Conservation (phyloP, 2,329 filamentous ascomycete genomes). For the Chaetothyriales sp. region DNA sequence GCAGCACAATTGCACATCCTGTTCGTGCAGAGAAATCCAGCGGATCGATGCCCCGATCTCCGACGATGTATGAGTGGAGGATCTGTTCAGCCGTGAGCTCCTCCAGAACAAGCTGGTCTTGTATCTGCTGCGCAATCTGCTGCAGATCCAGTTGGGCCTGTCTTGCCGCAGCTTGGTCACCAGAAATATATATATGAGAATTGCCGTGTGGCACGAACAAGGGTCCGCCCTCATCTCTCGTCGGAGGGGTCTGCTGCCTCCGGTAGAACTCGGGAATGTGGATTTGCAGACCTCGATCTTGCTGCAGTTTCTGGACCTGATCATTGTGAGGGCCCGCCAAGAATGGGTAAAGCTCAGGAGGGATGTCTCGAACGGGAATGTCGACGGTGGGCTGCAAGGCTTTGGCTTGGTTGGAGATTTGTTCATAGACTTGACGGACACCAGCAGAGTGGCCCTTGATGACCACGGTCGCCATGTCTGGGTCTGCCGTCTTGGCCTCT, state of each 20-base stretch:
- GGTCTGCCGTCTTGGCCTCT: conserved; percentile 64
- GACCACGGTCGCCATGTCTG: conserved; percentile 56
- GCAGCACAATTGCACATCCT: conserved; percentile 76
- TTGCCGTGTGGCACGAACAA: conserved; percentile 59
- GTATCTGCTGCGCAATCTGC: conserved; percentile 60
- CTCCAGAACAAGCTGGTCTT: conserved; percentile 60
- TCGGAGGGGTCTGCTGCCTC: conserved; percentile 52
- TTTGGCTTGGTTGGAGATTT: conserved; percentile 75
- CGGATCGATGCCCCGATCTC: conserved; percentile 62
- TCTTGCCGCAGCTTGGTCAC: conserved; percentile 71
- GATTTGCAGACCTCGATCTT: conserved; percentile 62
- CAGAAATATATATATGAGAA: conserved; percentile 70
- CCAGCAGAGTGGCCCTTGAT: conserved; percentile 88
- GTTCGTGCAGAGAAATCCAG: conserved; percentile 84
- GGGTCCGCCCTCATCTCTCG: conserved; percentile 50
- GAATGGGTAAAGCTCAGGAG: conserved; percentile 90
- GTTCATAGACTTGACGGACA: conserved; percentile 66
- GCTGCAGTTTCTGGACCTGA: conserved; percentile 53
- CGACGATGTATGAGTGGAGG: conserved; percentile 89
- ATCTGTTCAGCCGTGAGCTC: conserved; percentile 72
- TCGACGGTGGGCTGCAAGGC: conserved; percentile 73
- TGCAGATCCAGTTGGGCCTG: conserved; percentile 70
- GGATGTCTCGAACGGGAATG: conserved; percentile 68
- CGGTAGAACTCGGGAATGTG: conserved; percentile 71
- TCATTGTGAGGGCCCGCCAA: conserved; percentile 67